Evolutionary conservation across 225 moss, liverwort and hornwort species (phyloP).

Genomic region (Neckera pumila): DNA sequence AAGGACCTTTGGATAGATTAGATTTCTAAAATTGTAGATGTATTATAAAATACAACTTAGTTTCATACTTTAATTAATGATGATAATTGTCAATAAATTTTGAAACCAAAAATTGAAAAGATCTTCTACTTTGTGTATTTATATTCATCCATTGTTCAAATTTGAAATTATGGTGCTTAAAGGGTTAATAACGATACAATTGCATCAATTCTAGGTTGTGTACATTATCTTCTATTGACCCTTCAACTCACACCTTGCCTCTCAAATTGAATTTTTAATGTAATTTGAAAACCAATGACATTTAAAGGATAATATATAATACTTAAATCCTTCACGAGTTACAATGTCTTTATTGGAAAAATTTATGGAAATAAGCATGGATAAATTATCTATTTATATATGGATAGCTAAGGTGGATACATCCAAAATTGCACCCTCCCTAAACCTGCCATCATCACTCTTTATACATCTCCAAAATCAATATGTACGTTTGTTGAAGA

Average conservation of each 20-base stretch:
- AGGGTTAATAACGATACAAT: neutral
- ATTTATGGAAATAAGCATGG: fast-evolving
- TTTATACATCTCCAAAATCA: too few relatives aligned
- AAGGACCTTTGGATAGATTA: fast-evolving
- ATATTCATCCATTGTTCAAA: neutral
- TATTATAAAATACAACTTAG: neutral
- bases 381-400: neutral
- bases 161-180: neutral
- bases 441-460: too few relatives aligned
- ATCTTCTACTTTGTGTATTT: neutral
- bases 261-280: too few relatives aligned
- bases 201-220: too few relatives aligned
- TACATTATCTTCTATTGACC: too few relatives aligned
- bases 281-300: too few relatives aligned
- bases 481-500: too few relatives aligned
- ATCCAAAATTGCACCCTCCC: too few relatives aligned
- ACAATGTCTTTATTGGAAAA: neutral
- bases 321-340: too few relatives aligned
- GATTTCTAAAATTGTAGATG: neutral
- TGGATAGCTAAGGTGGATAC: neutral
- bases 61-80: neutral
- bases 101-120: neutral
- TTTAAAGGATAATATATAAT: too few relatives aligned
- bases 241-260: too few relatives aligned
- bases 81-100: neutral